Evolutionary conservation across 2,329 filamentous ascomycete species (phyloP).

Genomic region (Botrytis fabae): DNA sequence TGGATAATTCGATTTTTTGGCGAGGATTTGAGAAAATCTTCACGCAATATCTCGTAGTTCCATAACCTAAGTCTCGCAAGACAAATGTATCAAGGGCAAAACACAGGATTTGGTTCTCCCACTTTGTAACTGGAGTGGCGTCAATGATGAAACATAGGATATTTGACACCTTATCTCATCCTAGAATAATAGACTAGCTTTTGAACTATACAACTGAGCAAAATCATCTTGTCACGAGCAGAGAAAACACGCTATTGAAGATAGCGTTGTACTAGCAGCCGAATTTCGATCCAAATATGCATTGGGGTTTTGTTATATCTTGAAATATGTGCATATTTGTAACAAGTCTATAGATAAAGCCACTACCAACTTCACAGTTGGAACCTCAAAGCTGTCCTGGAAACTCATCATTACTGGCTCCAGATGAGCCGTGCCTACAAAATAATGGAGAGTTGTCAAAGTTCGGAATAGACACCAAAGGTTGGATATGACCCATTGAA

Average conservation of each 20-base stretch:
- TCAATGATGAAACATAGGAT: neutral
- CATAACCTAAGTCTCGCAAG: neutral
- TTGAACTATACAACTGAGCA: neutral
- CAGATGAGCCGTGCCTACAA: too few species aligned
- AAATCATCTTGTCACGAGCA: neutral
- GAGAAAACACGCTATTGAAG: neutral
- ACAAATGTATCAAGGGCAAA: neutral
- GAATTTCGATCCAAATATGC: neutral
- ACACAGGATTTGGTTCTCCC: neutral
- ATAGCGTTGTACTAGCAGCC: too few species aligned
- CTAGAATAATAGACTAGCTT: neutral
- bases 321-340: neutral
- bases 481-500: too few species aligned
- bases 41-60: neutral
- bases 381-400: too few species aligned
- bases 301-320: neutral
- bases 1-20: neutral
- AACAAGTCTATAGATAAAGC: fast-evolving
- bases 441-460: neutral
- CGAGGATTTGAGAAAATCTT: neutral
- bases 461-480: neutral
- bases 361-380: neutral
- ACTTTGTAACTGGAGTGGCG: neutral
- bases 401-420: too few species aligned
- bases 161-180: neutral